Conservation (phyloP, 75 land plant genomes). For the Pinus tabuliformis region DNA sequence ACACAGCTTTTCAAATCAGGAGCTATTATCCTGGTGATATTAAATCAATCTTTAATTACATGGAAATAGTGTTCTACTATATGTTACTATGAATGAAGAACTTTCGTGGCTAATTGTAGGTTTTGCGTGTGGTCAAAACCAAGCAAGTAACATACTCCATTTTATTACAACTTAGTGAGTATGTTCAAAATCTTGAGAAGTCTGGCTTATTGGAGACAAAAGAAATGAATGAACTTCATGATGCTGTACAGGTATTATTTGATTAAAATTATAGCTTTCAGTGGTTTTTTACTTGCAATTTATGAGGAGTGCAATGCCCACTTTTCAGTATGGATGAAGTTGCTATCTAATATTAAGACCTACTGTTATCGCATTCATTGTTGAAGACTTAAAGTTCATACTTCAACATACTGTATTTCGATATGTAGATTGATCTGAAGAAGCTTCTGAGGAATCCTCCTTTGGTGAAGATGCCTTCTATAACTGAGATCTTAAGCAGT, state of each 20-base stretch:
- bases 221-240: constrained; percentile 90
- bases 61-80: not conserved
- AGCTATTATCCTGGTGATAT: not conserved
- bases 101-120: constrained; percentile 40
- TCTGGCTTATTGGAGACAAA: constrained; percentile 78
- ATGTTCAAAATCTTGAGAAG: constrained; percentile 85
- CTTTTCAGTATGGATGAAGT: not conserved
- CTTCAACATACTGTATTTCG: not conserved
- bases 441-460: constrained; percentile 88
- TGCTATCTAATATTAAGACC: not conserved
- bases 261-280: not conserved
- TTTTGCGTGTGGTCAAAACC: constrained; percentile 90
- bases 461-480: constrained; percentile 75
- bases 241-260: constrained; percentile 79
- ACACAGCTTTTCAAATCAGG: not conserved
- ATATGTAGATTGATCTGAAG: constrained; percentile 81
- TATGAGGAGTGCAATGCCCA: not conserved
- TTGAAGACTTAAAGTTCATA: not conserved
- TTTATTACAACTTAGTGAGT: constrained; percentile 68
- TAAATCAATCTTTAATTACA: constrained; percentile 2
- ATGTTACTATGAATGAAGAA: not conserved
- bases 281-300: not conserved
- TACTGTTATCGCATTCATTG: not conserved
- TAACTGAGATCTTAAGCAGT: constrained; percentile 42
- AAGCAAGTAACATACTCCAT: constrained; percentile 94